Base-by-base conservation (phyloP, 2,329 filamentous ascomycete species). In the Hypoxylon sp. region DNA sequence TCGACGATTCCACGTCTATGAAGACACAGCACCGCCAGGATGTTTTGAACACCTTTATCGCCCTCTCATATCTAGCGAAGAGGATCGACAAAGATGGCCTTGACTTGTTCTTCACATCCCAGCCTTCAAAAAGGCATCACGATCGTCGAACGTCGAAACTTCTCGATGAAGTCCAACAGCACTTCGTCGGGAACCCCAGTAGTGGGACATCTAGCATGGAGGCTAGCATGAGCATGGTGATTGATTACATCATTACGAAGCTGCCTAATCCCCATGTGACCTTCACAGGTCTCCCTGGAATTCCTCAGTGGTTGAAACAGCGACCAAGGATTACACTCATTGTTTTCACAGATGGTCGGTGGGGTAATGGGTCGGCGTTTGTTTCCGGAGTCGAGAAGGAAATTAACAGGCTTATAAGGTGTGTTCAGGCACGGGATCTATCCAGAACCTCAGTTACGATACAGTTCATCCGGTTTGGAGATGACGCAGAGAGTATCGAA, bases 1-100 rank as follows among this genome's bases (percentile, higher is more conserved):
- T 61, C 2, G 57, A 61, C 15, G 57, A 61, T n/a, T 61, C 57
- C 13, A n/a, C 27, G 11, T 61, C 57, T n/a, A 61, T 61, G 57
- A 61, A 53, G 19, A 61, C 37, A 24, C 24, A 13, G 13, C 39
- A 61, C 27, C 48, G 57, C 37, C 29, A 53, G 6, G 37, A 27
- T 44, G 57, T 61, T 13, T n/a, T 37, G 24, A 61, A 61, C n/a
- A 61, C 57, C 7, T 53, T 61, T n/a, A 37, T 47, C n/a, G 57
- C 57, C 17, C 21, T 61, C n/a, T 61, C 58, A 2, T 62, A 54
- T 21, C 39, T 62, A 2, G 58, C 58, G 13, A 62, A 62, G 42
- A 47, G 6, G 31, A 62, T 62, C 3, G 58, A 62, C 29, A 39
- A 31, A 6, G 21, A 62, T 8, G 50, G 29, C 3, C 47, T 62